phyloP scores from a whole-genome alignment of 2,329 filamentous ascomycete species.

The Emmonsiellopsis sp. region DNA sequence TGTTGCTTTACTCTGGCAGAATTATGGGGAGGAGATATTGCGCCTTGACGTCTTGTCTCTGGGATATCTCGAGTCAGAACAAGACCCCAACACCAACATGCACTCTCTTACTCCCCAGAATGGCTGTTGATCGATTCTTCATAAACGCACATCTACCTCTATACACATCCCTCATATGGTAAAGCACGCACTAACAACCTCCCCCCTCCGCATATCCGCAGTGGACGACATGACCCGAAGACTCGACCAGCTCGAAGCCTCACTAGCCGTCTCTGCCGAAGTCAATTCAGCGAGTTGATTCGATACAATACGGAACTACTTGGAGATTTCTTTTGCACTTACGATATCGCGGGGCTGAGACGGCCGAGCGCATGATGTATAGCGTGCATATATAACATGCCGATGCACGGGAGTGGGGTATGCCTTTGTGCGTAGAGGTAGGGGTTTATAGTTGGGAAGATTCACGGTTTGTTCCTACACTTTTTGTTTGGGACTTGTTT shows the following conservation, averaged over 20 bases:
- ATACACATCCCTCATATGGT: not conserved
- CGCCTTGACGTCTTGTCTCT: too few relatives aligned
- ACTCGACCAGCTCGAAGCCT: constrained; percentile 71
- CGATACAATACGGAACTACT: constrained; percentile 1
- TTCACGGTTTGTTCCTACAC: not conserved
- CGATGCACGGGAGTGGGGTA: too few relatives aligned
- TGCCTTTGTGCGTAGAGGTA: too few relatives aligned
- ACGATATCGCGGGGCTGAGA: too few relatives aligned
- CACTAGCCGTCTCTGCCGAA: constrained; percentile 50
- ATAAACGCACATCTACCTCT: not conserved
- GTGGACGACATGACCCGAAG: constrained; percentile 92
- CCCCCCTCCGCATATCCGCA: constrained; percentile 26
- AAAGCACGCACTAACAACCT: not conserved
- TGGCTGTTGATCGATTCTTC: not conserved
- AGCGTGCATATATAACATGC: too few relatives aligned
- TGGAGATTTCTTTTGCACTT: constrained; percentile 7
- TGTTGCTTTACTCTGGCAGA: too few relatives aligned
- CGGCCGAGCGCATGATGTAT: too few relatives aligned
- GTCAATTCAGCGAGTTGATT: constrained; percentile 23
- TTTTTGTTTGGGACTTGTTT: not conserved
- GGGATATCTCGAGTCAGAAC: too few relatives aligned
- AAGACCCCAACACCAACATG: too few relatives aligned
- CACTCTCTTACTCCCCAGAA: too few relatives aligned
- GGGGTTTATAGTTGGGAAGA: not conserved
- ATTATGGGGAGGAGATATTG: too few relatives aligned